Conservation (phyloP, 805 yeast species). For the Tetrapisispora arboricola region DNA sequence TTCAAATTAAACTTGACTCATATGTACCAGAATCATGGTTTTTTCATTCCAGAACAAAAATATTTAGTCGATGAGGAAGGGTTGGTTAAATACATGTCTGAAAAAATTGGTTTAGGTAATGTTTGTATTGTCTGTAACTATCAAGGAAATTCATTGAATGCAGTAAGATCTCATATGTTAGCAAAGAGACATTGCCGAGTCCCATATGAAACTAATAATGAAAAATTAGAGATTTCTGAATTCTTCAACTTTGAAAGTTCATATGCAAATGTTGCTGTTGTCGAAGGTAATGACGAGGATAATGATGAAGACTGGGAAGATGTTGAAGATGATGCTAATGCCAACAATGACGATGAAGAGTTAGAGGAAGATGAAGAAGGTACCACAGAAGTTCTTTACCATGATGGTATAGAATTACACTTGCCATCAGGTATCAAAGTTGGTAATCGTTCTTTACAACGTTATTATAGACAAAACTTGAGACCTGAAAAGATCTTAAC, state of each 20-base stretch:
- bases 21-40: conserved; percentile 71
- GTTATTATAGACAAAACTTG: conserved; percentile 69
- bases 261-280: conserved; percentile 30
- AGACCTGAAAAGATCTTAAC: conserved; percentile 45
- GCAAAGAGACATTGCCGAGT: conserved; percentile 79
- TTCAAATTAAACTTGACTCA: conserved; percentile 44
- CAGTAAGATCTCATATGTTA: conserved; percentile 85
- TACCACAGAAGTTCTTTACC: conserved; percentile 38
- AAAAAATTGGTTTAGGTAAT: conserved; percentile 86
- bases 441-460: conserved; percentile 76
- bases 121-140: conserved; percentile 75
- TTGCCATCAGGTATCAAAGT: conserved; percentile 76
- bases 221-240: conserved; percentile 78
- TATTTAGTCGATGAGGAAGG: conserved; percentile 67
- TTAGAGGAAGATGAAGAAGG: conserved; percentile 22
- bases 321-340: conserved; percentile 24
- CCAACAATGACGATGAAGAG: conserved; percentile 24
- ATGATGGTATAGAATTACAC: conserved; percentile 59
- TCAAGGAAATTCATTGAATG: conserved; percentile 77
- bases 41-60: conserved; percentile 76
- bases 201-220: conserved; percentile 80
- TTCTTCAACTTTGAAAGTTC: conserved; percentile 83
- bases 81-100: conserved; percentile 66
- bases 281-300: conserved; percentile 5
- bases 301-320: conserved; percentile 25